phyloP scores from a whole-genome alignment of 257 asterid genomes.

The Ligustrum vulgare region DNA sequence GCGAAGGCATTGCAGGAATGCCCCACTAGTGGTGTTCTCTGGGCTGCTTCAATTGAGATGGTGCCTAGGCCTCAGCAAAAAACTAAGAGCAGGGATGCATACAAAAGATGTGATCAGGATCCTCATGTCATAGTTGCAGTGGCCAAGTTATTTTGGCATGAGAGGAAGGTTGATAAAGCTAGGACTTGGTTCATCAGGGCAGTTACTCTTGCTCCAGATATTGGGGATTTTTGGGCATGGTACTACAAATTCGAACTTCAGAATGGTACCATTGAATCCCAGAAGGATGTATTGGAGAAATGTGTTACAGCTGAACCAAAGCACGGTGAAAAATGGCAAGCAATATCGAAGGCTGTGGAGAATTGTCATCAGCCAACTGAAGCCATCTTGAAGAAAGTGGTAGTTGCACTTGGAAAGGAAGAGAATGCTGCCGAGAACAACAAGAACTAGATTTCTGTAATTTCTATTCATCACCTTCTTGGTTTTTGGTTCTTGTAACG shows the following conservation, averaged over 20 bases:
- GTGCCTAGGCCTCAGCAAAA: slow-evolving; percentile 75
- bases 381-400: slow-evolving; percentile 76
- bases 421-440: slow-evolving; percentile 61
- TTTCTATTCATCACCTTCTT: background rate
- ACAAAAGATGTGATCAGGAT: slow-evolving; percentile 65
- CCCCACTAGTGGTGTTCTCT: slow-evolving; percentile 74
- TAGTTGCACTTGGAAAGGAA: slow-evolving; percentile 72
- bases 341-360: slow-evolving; percentile 78
- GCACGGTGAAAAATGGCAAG: slow-evolving; percentile 95
- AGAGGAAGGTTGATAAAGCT: slow-evolving; percentile 81
- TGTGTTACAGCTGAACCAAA: slow-evolving; percentile 87
- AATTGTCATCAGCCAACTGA: slow-evolving; percentile 88
- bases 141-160: slow-evolving; percentile 85
- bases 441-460: slow-evolving; percentile 31
- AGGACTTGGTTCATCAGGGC: slow-evolving; percentile 72
- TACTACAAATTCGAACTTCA: slow-evolving; percentile 78
- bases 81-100: slow-evolving; percentile 66
- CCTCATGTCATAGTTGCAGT: slow-evolving; percentile 74
- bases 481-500: slow-evolving; percentile 2
- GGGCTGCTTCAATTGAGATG: slow-evolving; percentile 81
- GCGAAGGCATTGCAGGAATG: slow-evolving; percentile 95
- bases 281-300: slow-evolving; percentile 67
- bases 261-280: slow-evolving; percentile 66
- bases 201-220: slow-evolving; percentile 77
- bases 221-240: slow-evolving; percentile 91